Percentiles rank a stretch among this genome's conserved stretches.
phyloP scores from a whole-genome alignment of 352 stramenopile genomes.

The Phytopythium sindhum region DNA sequence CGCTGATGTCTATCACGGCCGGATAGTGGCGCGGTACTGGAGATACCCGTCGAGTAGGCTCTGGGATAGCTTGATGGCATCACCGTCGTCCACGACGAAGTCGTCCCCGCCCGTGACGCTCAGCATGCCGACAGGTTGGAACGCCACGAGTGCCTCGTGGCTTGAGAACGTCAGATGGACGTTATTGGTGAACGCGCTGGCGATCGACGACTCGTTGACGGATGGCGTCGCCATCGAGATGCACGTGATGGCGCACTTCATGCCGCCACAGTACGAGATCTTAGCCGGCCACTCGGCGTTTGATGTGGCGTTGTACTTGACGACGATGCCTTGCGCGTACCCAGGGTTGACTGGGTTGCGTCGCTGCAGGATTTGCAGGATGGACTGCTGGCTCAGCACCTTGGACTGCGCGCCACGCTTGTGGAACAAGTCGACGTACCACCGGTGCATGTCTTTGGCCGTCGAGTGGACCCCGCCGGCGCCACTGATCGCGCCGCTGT shows the following conservation, averaged over 20 bases:
- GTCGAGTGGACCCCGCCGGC: conserved; percentile 43
- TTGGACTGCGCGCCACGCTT: conserved; percentile 34
- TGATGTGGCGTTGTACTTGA: conserved; percentile 25
- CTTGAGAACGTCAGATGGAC: conserved; percentile 35
- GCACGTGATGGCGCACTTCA: conserved; percentile 49
- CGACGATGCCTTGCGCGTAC: conserved; percentile 43
- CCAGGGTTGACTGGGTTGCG: conserved; percentile 29
- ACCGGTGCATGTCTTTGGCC: conserved; percentile 51
- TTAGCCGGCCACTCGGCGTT: conserved; percentile 31
- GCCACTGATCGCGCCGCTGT: conserved; percentile 24
- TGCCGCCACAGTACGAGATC: conserved; percentile 47
- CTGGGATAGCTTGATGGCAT: conserved; percentile 9
- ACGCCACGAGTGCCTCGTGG: conserved; percentile 32
- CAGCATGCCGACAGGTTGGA: conserved; percentile 18
- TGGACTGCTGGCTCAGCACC: conserved; percentile 35
- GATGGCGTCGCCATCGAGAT: conserved; percentile 45
- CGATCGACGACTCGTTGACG: conserved; percentile 37
- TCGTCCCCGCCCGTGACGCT: neutral
- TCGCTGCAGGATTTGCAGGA: conserved; percentile 39
- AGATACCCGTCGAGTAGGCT: conserved; percentile 17
- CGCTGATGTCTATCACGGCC: neutral
- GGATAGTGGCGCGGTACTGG: conserved; percentile 9
- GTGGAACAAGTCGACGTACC: conserved; percentile 62
- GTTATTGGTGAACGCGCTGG: conserved; percentile 49
- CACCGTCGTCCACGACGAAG: conserved; percentile 6